Conservation (phyloP, 768 basidiomycete species). For the Mycena vulgaris region DNA sequence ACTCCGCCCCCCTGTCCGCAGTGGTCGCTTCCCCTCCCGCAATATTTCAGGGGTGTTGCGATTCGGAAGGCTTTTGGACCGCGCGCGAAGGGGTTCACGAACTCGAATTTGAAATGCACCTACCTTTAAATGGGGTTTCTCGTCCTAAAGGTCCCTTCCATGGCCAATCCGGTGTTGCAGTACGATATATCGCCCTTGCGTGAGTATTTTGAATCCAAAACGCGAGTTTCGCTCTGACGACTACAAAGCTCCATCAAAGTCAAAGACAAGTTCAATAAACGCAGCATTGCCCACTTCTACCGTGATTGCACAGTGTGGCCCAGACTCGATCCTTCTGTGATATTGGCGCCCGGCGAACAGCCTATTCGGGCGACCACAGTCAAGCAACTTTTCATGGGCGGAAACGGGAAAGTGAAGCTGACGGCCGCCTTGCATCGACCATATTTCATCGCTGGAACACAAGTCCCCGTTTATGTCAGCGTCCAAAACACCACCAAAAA, state of each 20-base stretch:
- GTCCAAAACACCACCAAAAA: conserved; percentile 81
- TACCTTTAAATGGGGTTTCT: conserved; percentile 69
- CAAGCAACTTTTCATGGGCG: conserved; percentile 73
- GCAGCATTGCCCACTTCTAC: conserved; percentile 92
- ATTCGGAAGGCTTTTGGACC: conserved; percentile 43
- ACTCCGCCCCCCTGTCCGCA: conserved; percentile 67
- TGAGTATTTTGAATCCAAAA: conserved; percentile 57
- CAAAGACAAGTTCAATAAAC: conserved; percentile 72
- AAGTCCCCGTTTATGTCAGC: conserved; percentile 74
- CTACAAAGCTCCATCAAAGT: conserved; percentile 78
- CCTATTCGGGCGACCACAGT: conserved; percentile 72
- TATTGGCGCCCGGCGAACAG: conserved; percentile 72
- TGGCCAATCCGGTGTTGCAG: conserved; percentile 69
- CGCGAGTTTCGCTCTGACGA: conserved; percentile 19
- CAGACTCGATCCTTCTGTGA: conserved; percentile 70
- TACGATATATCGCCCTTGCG: conserved; percentile 88
- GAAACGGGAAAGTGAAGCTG: conserved; percentile 74
- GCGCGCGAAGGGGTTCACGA: conserved; percentile 75
- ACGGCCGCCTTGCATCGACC: conserved; percentile 79
- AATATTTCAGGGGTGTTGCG: conserved; percentile 74
- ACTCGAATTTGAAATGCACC: conserved; percentile 80
- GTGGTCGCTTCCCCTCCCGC: conserved; percentile 62
- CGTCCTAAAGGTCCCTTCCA: conserved; percentile 75
- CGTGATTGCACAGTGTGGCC: conserved; percentile 88
- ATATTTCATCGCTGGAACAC: conserved; percentile 88